These are phyloP conservation scores for Pachyrhizus erosus DNA, from an alignment of 306 rosid species.

Conservation along the genomic window DNA sequence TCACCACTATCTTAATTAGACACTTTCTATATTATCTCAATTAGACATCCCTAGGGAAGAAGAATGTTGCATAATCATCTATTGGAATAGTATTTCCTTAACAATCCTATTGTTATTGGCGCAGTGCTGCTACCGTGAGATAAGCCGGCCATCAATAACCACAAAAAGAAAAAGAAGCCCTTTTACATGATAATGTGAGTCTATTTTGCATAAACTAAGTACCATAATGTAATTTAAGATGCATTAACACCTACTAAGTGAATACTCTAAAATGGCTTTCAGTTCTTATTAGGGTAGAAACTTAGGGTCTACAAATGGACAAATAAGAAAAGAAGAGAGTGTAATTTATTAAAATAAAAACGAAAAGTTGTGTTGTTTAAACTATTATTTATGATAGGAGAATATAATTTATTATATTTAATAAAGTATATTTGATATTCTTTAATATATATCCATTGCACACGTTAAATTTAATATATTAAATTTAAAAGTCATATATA, in stretches of 20 bases:
- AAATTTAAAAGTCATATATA: too few species aligned
- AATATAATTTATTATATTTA: not conserved
- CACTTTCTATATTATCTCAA: too few species aligned
- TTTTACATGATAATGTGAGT: not conserved
- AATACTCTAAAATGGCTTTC: not conserved
- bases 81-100: too few species aligned
- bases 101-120: too few species aligned
- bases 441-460: too few species aligned
- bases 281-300: too few species aligned
- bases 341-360: not conserved
- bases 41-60: too few species aligned
- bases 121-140: too few species aligned
- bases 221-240: not conserved
- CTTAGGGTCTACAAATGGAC: too few species aligned
- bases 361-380: not conserved
- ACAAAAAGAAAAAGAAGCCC: not conserved
- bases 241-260: not conserved
- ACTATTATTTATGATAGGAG: not conserved
- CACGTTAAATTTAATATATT: too few species aligned
- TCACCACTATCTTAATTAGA: too few species aligned
- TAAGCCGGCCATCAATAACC: not conserved
- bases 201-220: not conserved
- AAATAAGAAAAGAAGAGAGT: not conserved
- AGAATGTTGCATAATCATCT: not conserved
- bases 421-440: not conserved